These are phyloP conservation scores for Tylopilus plumbeoviolaceoides DNA, from an alignment of 768 basidiomycete species.

Conservation along the genomic window DNA sequence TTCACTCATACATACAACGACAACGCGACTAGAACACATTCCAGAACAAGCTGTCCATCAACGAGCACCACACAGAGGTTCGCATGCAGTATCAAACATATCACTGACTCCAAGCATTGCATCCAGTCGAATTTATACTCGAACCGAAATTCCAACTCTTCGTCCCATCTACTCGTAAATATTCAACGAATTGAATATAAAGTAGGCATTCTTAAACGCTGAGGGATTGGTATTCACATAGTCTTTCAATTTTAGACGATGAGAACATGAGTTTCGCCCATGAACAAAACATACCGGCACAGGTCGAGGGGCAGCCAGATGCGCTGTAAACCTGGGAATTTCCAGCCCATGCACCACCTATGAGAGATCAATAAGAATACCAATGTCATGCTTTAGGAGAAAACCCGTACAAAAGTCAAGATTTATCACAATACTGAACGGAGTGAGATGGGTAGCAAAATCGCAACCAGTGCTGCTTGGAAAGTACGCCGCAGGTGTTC, in stretches of 20 bases:
- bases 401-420: conserved; percentile 25
- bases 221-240: conserved; percentile 35
- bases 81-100: not conserved
- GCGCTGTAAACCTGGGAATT: conserved; percentile 10
- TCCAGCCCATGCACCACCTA: conserved; percentile 30
- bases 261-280: not conserved
- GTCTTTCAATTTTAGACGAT: conserved; percentile 14
- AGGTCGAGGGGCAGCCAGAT: conserved; percentile 28
- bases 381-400: not conserved
- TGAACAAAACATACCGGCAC: conserved; percentile 18
- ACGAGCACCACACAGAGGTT: not conserved
- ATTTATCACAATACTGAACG: conserved; percentile 66
- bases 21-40: not conserved
- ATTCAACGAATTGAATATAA: conserved; percentile 35
- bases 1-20: not conserved
- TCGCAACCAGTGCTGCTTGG: conserved; percentile 51
- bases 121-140: not conserved
- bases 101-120: not conserved
- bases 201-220: conserved; percentile 40
- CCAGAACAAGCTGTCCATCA: not conserved
- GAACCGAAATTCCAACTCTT: not conserved
- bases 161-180: conserved; percentile 29
- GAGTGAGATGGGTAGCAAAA: conserved; percentile 48
- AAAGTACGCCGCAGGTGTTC: conserved; percentile 58
- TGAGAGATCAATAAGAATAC: not conserved